Conservation (phyloP, 2,329 filamentous ascomycete species). For the Xylariales sp. region DNA sequence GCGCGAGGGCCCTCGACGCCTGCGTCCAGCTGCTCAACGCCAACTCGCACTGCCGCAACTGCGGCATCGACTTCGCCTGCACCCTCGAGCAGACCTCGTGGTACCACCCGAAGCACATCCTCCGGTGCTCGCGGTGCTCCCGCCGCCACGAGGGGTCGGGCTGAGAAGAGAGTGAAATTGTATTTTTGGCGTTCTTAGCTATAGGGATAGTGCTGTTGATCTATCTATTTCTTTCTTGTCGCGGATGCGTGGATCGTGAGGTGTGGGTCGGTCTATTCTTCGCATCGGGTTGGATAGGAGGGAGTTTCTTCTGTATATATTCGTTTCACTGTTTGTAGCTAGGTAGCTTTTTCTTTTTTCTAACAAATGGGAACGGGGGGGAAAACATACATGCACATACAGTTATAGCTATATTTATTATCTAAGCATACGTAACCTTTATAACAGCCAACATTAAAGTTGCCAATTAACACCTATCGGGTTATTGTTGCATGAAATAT, state of each 20-base stretch:
- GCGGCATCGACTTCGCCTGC: not conserved
- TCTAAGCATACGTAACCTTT: no score
- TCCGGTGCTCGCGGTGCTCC: slow-evolving; percentile 2
- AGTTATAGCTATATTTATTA: no score
- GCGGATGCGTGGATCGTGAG: not conserved
- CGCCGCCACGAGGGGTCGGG: not conserved
- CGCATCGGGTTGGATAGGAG: not conserved
- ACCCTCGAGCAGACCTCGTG: slow-evolving; percentile 2
- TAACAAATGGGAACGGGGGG: no score
- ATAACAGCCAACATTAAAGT: no score
- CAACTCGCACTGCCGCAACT: not conserved
- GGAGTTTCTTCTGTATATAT: no score
- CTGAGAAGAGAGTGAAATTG: not conserved
- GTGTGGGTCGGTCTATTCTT: not conserved
- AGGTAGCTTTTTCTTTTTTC: no score
- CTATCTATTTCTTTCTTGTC: not conserved
- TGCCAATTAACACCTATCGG: no score
- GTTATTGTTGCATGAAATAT: no score
- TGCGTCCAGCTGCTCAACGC: not conserved
- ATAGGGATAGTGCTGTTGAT: not conserved
- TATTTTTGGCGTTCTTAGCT: not conserved
- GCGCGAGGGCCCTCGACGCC: not conserved
- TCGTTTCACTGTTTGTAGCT: no score
- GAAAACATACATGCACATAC: not conserved
- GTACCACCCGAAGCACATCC: slow-evolving; percentile 5